Percentiles rank a stretch among this genome's conserved stretches.
Conservation (phyloP, 2,329 filamentous ascomycete species). For the Drechslerella coelobrocha region DNA sequence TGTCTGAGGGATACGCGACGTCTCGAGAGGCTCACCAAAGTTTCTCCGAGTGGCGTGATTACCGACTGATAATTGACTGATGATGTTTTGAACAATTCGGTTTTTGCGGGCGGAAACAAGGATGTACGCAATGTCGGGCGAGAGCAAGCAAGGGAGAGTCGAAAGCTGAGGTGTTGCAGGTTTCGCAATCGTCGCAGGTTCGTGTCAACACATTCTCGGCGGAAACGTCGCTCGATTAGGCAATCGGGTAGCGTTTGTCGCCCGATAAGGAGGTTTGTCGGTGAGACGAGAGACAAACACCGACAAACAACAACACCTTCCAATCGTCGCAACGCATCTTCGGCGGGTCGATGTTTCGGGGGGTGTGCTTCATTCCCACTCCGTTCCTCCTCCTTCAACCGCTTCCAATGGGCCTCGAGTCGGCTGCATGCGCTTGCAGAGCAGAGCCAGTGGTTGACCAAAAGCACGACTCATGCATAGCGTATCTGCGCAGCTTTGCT, state of each 20-base stretch:
- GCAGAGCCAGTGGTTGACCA: too few species aligned
- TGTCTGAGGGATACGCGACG: constrained; percentile 33
- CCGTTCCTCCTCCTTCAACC: too few species aligned
- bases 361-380: too few species aligned
- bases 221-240: not conserved
- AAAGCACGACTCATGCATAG: too few species aligned
- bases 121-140: not conserved
- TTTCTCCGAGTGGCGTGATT: constrained; percentile 44
- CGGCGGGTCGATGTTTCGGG: too few species aligned
- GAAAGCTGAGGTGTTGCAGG: constrained; percentile 16
- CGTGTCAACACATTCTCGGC: constrained; percentile 24
- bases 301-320: too few species aligned
- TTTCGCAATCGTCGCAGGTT: constrained; percentile 45
- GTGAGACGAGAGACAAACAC: too few species aligned
- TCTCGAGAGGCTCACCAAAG: constrained; percentile 11
- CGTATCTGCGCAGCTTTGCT: too few species aligned
- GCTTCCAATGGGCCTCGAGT: too few species aligned
- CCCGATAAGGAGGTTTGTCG: not conserved
- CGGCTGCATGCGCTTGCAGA: too few species aligned
- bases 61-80: constrained; percentile 25
- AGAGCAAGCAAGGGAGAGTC: constrained; percentile 21
- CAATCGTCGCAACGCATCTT: not conserved
- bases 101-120: constrained; percentile 1
- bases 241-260: constrained; percentile 20
- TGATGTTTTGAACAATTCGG: too few species aligned